Evolutionary conservation across 805 yeast species (phyloP).

Genomic region (Hemisphaericaspora nanyangensis): DNA sequence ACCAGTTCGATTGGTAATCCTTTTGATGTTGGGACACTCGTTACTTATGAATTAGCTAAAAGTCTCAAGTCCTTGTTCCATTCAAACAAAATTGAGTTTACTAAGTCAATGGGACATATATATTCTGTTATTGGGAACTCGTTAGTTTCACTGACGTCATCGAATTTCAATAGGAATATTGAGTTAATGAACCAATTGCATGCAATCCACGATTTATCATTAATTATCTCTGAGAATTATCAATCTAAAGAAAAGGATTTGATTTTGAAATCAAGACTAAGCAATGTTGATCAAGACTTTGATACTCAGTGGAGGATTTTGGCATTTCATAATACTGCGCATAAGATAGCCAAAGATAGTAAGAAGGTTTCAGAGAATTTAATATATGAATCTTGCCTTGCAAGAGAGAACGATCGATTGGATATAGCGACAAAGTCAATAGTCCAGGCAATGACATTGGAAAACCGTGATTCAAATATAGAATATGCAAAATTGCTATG

Average conservation of each 20-base stretch:
- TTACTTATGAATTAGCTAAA: constrained; percentile 63
- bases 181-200: constrained; percentile 36
- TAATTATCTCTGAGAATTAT: constrained; percentile 14
- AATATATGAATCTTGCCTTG: constrained; percentile 56
- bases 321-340: constrained; percentile 53
- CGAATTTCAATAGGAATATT: constrained; percentile 35
- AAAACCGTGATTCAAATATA: constrained; percentile 49
- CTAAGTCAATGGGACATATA: constrained; percentile 45
- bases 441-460: constrained; percentile 51
- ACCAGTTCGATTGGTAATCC: constrained; percentile 43
- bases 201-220: constrained; percentile 29
- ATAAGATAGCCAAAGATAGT: constrained; percentile 20
- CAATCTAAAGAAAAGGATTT: constrained; percentile 4
- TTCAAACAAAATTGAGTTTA: constrained; percentile 29
- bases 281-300: constrained; percentile 43
- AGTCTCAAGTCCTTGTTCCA: constrained; percentile 47
- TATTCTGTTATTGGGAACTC: constrained; percentile 58
- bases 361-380: constrained; percentile 46
- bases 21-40: constrained; percentile 48
- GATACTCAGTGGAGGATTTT: constrained; percentile 57
- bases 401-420: constrained; percentile 63
- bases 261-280: constrained; percentile 25
- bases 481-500: constrained; percentile 82
- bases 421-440: constrained; percentile 71
- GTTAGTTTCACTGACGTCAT: constrained; percentile 38